Base-by-base conservation (phyloP, 2,329 filamentous ascomycete genomes). In the Geosmithia putterillii region DNA sequence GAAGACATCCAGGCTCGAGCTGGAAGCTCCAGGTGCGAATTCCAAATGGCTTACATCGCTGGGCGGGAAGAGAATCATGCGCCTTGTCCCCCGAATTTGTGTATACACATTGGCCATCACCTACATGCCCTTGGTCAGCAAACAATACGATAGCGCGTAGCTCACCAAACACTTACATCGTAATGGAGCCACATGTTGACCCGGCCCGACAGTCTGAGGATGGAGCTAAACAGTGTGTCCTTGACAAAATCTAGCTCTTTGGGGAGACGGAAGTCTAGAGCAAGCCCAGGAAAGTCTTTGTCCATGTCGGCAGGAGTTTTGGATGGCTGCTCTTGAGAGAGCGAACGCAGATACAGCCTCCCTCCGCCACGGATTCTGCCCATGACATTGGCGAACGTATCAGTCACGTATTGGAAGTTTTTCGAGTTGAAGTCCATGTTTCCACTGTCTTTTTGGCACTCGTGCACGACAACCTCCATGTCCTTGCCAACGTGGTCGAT, bases 151-250 rank as follows among this genome's bases (percentile, higher is more conserved):
- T 25, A 25, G 23, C 10, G 6, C 3, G 28, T 12, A 14, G 10
- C 10, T n/a, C n/a, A n/a, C 28, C 28, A 32, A n/a, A 18, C 7
- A 60, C 70, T 62, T 57, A 83, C 80, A 62, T 94, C 86, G 64
- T 92, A 94, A 60, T 94, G 86, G 25, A 94, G 69, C 88, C 89
- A 95, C 76, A 95, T 85, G 36, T 80, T 83, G 10, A 90, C 83
- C 2, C 76, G 76, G 1, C 86, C 86, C 4, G 84, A 90, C 46
- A 94, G 79, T 18, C 87, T 74, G 20, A 94, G 63, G 0, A 88
- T 81, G 3, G 85, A 89, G 57, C 83, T 90, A 56, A 94, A 87
- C 3, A 75, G 60, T 47, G 78, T 77, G n/a, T 79, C 64, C 5
- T 55, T 56, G 4, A 86, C 77, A 28, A 73, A 64, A 0, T 59